phyloP scores from a whole-genome alignment of 805 yeast species.

The Hanseniaspora occidentalis region DNA sequence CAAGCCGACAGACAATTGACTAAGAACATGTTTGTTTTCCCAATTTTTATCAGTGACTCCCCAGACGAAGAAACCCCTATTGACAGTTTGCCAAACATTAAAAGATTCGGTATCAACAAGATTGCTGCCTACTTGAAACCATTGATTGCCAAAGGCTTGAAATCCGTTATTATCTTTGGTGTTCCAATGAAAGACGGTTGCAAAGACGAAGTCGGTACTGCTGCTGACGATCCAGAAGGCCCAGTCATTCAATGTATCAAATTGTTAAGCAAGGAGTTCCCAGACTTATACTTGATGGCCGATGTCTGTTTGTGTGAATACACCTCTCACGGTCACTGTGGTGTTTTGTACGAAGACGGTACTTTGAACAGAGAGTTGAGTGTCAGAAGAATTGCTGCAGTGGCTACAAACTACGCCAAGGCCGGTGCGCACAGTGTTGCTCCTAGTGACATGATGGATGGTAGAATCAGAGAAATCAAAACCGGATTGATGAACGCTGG shows the following conservation, averaged over 20 bases:
- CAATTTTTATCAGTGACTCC: constrained; percentile 71
- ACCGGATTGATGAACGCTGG: constrained; percentile 67
- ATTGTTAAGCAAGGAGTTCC: constrained; percentile 51
- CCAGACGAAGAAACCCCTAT: constrained; percentile 70
- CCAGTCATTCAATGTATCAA: constrained; percentile 81
- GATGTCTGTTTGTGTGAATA: constrained; percentile 96
- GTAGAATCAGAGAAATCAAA: constrained; percentile 82
- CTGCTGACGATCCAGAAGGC: constrained; percentile 93
- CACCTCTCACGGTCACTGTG: constrained; percentile 97
- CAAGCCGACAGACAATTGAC: constrained; percentile 74
- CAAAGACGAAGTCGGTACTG: constrained; percentile 73
- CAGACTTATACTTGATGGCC: constrained; percentile 76
- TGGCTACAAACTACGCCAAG: constrained; percentile 86
- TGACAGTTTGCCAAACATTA: constrained; percentile 76
- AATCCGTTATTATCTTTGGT: constrained; percentile 83
- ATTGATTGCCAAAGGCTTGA: constrained; percentile 69
- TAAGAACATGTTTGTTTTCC: constrained; percentile 86
- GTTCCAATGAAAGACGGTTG: constrained; percentile 66
- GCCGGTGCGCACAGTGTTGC: constrained; percentile 97
- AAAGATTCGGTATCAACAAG: constrained; percentile 73
- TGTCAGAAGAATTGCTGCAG: constrained; percentile 79
- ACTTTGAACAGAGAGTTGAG: constrained; percentile 61
- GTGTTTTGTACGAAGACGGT: constrained; percentile 80
- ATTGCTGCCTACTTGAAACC: constrained; percentile 57
- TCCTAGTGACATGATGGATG: constrained; percentile 97